phyloP scores from a whole-genome alignment of 768 basidiomycete species.

The Lentinula detonsa region DNA sequence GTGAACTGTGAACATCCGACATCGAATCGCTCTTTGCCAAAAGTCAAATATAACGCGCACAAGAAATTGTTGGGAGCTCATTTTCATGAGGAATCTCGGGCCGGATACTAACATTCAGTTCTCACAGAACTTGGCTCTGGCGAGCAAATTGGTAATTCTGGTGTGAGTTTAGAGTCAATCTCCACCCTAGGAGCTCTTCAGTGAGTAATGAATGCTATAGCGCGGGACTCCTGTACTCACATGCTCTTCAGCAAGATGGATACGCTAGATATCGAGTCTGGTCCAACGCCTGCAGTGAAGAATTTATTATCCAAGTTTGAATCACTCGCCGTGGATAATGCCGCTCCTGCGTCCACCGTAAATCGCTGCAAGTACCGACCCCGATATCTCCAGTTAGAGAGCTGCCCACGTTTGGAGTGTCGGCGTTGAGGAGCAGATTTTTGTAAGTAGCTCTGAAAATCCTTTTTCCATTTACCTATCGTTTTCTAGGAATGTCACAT shows the following conservation, averaged over 20 bases:
- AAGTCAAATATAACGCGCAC: background rate
- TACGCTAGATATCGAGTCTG: slow-evolving; percentile 40
- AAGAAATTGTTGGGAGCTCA: background rate
- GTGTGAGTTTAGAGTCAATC: background rate
- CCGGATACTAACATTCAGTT: background rate
- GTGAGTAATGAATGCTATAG: background rate
- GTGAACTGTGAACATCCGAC: background rate
- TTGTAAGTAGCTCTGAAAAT: slow-evolving; percentile 28
- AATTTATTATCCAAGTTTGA: slow-evolving; percentile 70
- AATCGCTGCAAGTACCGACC: slow-evolving; percentile 10
- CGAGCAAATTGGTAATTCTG: background rate
- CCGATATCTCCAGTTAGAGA: slow-evolving; percentile 16
- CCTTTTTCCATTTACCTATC: background rate
- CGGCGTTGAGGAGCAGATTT: slow-evolving; percentile 39
- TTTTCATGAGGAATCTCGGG: no score
- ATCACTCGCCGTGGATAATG: slow-evolving; percentile 43
- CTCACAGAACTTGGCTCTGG: background rate
- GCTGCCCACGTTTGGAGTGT: slow-evolving; percentile 22
- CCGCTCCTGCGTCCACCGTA: slow-evolving; percentile 10
- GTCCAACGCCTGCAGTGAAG: slow-evolving; percentile 57
- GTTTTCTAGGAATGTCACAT: background rate
- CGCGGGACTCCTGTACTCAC: background rate
- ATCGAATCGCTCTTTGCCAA: background rate
- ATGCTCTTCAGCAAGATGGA: background rate
- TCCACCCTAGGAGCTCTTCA: background rate